phyloP scores from a whole-genome alignment of 805 yeast species.

The Saccharomycopsis babjevae region DNA sequence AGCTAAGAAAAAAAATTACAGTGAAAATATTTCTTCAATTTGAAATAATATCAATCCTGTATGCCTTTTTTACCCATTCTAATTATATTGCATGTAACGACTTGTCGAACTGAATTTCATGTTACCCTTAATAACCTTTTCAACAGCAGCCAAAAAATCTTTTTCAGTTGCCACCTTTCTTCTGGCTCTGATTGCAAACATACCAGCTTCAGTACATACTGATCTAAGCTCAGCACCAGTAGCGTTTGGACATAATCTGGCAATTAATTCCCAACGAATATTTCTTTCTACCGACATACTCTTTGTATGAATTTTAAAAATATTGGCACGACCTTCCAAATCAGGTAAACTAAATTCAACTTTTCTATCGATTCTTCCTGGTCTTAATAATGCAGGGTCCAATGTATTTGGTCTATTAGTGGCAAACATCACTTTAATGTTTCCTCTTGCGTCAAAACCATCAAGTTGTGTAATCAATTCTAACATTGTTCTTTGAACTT shows the following conservation, averaged over 20 bases:
- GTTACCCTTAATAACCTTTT: constrained; percentile 96
- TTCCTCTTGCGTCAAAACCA: constrained; percentile 98
- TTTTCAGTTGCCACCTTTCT: constrained; percentile 97
- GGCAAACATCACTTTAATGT: constrained; percentile 98
- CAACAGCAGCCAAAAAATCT: constrained; percentile 95
- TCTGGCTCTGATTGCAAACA: constrained; percentile 98
- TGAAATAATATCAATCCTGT: not conserved
- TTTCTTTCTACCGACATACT: constrained; percentile 97
- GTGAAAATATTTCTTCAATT: not conserved
- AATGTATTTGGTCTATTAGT: constrained; percentile 96
- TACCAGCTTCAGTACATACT: constrained; percentile 98
- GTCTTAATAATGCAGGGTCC: constrained; percentile 95
- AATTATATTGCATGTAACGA: constrained; percentile 97
- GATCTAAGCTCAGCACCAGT: constrained; percentile 98
- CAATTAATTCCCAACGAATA: constrained; percentile 96
- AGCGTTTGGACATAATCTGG: constrained; percentile 94
- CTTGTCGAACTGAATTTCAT: constrained; percentile 95
- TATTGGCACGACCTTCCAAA: constrained; percentile 94
- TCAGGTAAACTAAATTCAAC: constrained; percentile 96
- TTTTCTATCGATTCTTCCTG: constrained; percentile 98
- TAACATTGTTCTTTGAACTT: constrained; percentile 98
- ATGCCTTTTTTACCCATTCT: constrained; percentile 16
- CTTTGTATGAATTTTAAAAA: constrained; percentile 93
- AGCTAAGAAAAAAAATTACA: not conserved
- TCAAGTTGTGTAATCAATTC: constrained; percentile 95